These are phyloP conservation scores for Plasmodium malariae DNA, from an alignment of 169 alveolate genomes.

Conservation along the genomic window DNA sequence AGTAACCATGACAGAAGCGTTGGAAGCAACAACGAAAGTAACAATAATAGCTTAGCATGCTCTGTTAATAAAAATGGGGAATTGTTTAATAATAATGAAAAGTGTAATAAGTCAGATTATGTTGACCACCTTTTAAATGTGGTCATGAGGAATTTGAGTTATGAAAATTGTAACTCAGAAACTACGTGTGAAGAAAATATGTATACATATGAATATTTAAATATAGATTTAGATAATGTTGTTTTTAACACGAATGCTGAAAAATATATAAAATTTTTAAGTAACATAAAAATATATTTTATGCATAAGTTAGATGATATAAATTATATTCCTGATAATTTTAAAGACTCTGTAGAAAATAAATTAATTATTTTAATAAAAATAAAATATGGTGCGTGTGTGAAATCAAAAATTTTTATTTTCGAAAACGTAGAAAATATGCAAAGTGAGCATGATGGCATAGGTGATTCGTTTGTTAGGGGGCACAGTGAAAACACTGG, in stretches of 20 bases:
- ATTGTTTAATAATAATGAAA: no score
- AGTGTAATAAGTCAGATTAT: background rate
- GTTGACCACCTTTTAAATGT: background rate
- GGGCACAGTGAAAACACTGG: background rate
- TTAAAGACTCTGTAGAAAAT: slow-evolving; percentile 17
- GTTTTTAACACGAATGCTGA: slow-evolving; percentile 57
- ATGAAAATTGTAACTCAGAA: slow-evolving; percentile 27
- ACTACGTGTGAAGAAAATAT: slow-evolving; percentile 19
- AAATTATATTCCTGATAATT: background rate
- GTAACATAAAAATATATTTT: slow-evolving; percentile 51
- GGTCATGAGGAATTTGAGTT: slow-evolving; percentile 27
- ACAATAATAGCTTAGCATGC: background rate
- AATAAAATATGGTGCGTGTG: slow-evolving; percentile 21
- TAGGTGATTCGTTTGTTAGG: background rate
- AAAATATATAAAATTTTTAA: slow-evolving; percentile 64
- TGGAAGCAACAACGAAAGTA: background rate
- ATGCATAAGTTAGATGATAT: slow-evolving; percentile 43
- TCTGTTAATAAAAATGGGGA: background rate
- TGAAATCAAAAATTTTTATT: slow-evolving; percentile 60
- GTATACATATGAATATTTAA: slow-evolving; percentile 41
- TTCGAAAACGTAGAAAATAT: slow-evolving; percentile 32
- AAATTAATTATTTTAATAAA: slow-evolving; percentile 44
- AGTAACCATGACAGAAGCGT: background rate
- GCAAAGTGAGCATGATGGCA: slow-evolving; percentile 32
- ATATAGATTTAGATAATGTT: slow-evolving; percentile 54